A percentile compares a stretch with the other conserved stretches of the same genome.
These are phyloP conservation scores for Chrysanthemum lavandulifolium DNA, from an alignment of 129 eudicot species.

Conservation along the genomic window DNA sequence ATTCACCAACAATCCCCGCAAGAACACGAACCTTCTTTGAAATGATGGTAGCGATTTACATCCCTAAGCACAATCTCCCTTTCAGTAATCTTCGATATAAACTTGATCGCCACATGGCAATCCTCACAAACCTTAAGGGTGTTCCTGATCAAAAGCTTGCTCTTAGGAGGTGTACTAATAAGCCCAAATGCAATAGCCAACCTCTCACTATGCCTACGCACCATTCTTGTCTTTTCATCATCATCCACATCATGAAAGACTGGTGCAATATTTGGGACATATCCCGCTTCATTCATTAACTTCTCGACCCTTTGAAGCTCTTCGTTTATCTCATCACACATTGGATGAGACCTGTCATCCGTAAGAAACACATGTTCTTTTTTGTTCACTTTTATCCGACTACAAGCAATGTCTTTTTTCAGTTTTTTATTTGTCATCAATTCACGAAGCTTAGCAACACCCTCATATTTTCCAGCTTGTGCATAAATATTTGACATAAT, in stretches of 20 bases:
- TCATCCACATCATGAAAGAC: constrained; percentile 78
- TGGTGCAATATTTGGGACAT: constrained; percentile 49
- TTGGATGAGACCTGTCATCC: constrained; percentile 58
- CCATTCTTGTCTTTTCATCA: constrained; percentile 61
- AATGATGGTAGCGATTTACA: constrained; percentile 75
- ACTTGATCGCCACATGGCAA: constrained; percentile 77
- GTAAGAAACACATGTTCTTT: constrained; percentile 61
- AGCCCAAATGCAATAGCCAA: constrained; percentile 74
- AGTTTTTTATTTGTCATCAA: constrained; percentile 49
- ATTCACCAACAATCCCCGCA: constrained; percentile 76
- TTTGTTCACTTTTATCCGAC: constrained; percentile 70
- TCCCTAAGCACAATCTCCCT: constrained; percentile 67
- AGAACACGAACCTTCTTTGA: constrained; percentile 67
- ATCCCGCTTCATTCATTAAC: constrained; percentile 54
- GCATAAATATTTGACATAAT: constrained; percentile 72
- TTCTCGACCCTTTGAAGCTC: constrained; percentile 53
- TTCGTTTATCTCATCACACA: constrained; percentile 48
- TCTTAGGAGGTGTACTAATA: constrained; percentile 51
- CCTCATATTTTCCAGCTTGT: constrained; percentile 62
- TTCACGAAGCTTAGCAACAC: constrained; percentile 56
- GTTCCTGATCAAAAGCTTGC: constrained; percentile 53
- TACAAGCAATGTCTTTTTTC: constrained; percentile 56
- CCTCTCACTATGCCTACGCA: constrained; percentile 65
- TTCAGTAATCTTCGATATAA: constrained; percentile 58
- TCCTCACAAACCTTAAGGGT: constrained; percentile 75